Evolutionary conservation across 371 early-diverging fungal species (phyloP).

Genomic region (Lichtheimia corymbifera): DNA sequence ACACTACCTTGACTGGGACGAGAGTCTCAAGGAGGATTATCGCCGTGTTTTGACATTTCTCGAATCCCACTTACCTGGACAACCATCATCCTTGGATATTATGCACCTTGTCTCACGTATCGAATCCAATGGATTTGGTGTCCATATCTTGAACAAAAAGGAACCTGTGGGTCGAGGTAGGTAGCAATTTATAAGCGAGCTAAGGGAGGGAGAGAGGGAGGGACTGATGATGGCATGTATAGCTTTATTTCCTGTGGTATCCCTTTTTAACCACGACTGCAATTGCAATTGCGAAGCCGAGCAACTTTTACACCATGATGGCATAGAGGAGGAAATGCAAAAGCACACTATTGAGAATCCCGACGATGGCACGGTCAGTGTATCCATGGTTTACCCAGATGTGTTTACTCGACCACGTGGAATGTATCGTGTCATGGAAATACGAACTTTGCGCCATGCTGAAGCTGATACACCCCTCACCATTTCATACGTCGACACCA

Average conservation of each 20-base stretch:
- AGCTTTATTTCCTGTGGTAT: slow-evolving; percentile 26
- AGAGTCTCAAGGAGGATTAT: slow-evolving; percentile 41
- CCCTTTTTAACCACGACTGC: slow-evolving; percentile 54
- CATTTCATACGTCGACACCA: slow-evolving; percentile 55
- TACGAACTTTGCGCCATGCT: slow-evolving; percentile 34
- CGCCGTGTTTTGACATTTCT: slow-evolving; percentile 34
- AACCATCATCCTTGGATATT: slow-evolving; percentile 7
- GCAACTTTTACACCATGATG: slow-evolving; percentile 22
- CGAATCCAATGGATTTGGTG: slow-evolving; percentile 59
- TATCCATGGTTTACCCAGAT: slow-evolving; percentile 17
- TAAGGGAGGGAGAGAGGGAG: too few species aligned
- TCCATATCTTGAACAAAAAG: slow-evolving; percentile 25
- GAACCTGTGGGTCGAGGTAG: slow-evolving; percentile 25
- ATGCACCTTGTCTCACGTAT: slow-evolving; percentile 49
- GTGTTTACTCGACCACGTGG: slow-evolving; percentile 28
- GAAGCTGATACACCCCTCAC: slow-evolving; percentile 36
- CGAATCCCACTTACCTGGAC: slow-evolving; percentile 8
- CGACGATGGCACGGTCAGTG: slow-evolving; percentile 2
- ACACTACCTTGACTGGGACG: slow-evolving; percentile 47
- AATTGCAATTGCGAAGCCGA: slow-evolving; percentile 44
- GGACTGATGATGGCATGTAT: too few species aligned
- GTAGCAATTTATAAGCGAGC: too few species aligned
- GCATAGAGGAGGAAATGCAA: slow-evolving; percentile 9
- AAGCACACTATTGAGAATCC: slow-evolving; percentile 5
- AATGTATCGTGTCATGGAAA: slow-evolving; percentile 26